phyloP scores from a whole-genome alignment of 2,329 filamentous ascomycete species.

The Aspergillus sp. region DNA sequence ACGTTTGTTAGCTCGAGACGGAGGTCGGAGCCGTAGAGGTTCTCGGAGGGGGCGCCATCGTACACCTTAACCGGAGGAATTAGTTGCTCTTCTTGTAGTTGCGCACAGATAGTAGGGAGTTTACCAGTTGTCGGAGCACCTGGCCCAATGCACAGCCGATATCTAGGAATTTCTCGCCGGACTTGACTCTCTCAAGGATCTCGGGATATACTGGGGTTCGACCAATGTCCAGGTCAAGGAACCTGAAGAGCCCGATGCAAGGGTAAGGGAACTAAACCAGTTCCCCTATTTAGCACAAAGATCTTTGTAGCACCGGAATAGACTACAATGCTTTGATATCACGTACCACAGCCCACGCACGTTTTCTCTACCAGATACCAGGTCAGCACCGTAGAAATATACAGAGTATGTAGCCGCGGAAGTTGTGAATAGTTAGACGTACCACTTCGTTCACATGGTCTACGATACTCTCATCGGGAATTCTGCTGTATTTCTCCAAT shows the following conservation, averaged over 20 bases:
- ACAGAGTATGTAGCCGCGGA: too few relatives aligned
- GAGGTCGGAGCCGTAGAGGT: slow-evolving; percentile 43
- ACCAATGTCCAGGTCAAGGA: background rate
- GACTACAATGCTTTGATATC: background rate
- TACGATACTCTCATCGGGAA: background rate
- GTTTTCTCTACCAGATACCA: background rate
- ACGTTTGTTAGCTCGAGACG: slow-evolving; percentile 43
- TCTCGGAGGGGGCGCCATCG: slow-evolving; percentile 41
- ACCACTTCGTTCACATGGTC: slow-evolving; percentile 36
- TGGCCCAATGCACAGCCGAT: slow-evolving; percentile 47
- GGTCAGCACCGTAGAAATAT: background rate
- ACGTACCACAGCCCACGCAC: background rate
- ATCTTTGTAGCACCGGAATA: too few relatives aligned
- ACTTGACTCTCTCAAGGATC: slow-evolving; percentile 2
- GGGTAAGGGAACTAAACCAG: background rate
- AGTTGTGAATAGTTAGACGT: background rate
- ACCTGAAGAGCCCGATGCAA: background rate
- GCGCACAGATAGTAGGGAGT: background rate
- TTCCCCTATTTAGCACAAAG: too few relatives aligned
- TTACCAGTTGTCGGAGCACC: slow-evolving; percentile 21
- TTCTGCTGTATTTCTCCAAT: slow-evolving; percentile 4
- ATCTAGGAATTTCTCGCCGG: slow-evolving; percentile 34
- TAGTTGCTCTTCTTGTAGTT: too few relatives aligned
- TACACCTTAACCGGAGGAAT: slow-evolving; percentile 6
- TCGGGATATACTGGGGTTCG: slow-evolving; percentile 3